phyloP scores from a whole-genome alignment of 768 basidiomycete genomes.

The Cystobasidium onofrii region DNA sequence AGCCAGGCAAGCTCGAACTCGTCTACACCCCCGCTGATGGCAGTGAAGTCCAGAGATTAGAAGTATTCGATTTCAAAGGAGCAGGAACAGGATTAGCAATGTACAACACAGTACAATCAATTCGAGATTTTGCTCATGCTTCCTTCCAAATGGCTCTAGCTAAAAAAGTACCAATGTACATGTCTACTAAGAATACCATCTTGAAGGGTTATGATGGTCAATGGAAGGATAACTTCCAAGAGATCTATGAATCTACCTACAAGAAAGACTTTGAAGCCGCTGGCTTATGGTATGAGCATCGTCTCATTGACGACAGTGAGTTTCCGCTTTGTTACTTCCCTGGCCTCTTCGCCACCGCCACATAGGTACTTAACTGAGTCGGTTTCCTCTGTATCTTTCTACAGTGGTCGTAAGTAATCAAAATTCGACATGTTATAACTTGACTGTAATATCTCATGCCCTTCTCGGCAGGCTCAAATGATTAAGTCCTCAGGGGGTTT shows the following conservation, averaged over 20 bases:
- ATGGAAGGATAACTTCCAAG: slow-evolving; percentile 97
- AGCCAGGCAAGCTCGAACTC: slow-evolving; percentile 85
- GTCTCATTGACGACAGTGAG: slow-evolving; percentile 70
- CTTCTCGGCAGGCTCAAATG: slow-evolving; percentile 76
- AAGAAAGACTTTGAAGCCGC: slow-evolving; percentile 46
- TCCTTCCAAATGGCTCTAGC: slow-evolving; percentile 90
- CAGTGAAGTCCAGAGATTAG: slow-evolving; percentile 55
- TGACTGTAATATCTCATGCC: slow-evolving; percentile 6
- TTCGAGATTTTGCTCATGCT: slow-evolving; percentile 88
- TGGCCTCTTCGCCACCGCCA: too few relatives aligned
- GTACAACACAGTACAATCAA: slow-evolving; percentile 57
- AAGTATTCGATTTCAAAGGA: slow-evolving; percentile 90
- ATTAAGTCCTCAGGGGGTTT: slow-evolving; percentile 95
- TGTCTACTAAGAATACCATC: slow-evolving; percentile 67
- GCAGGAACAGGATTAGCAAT: slow-evolving; percentile 89
- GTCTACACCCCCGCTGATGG: slow-evolving; percentile 78
- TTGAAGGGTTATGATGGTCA: slow-evolving; percentile 95
- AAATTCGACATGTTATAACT: too few relatives aligned
- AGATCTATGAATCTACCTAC: slow-evolving; percentile 69
- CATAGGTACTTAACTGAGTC: background rate
- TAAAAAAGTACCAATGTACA: slow-evolving; percentile 46
- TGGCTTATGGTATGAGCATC: slow-evolving; percentile 64
- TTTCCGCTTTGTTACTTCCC: too few relatives aligned
- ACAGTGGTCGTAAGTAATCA: background rate
- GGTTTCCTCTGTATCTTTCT: background rate